Evolutionary conservation across 441 rosid genomes (phyloP), one percentile per base, ranked within the genome.

Genomic region (Gossypium davidsonii): DNA sequence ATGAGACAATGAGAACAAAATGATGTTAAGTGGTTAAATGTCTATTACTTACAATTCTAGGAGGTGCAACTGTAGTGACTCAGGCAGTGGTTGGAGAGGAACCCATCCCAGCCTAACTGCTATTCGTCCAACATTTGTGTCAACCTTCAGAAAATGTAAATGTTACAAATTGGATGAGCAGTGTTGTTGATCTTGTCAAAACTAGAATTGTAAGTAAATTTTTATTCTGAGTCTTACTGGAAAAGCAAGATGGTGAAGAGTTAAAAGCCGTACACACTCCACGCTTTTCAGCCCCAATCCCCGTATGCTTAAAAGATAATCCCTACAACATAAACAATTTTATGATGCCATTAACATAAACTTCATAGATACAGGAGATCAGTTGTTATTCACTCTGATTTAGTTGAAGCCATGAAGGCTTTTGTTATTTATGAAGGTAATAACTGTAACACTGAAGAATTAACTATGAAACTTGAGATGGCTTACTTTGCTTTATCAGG

Each of bases 21-120:
- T 59, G 15, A 53, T 31, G 69, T 62, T 74, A 68, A 64, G 60
- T 57, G 53, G 70, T 48, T 70, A 74, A 74, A 63, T 44, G 15
- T 67, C 46, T 31, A 5, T 48, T 72, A 80, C 97, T 85, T 79
- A 93, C 99, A 93, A 83, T 84, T 96, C 99, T 52, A 96, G 83
- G 34, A 93, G 93, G 80, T 96, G 99, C 74, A 96, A 72, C 78
- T 96, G 99, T 70, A 96, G 96, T 77, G 96, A 86, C 72, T 93
- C 98, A 18, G 99, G 99, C 78, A 96, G 81, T 39, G 99, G 97
- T 81, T 90, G 93, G 63, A 96, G 89, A 67, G 99, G 99, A 56
- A 93, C 99, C 99, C 99, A 96, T 82, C 99, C 99, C 67, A 96
- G 79, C 80, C 99, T 85, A 76, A 96, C 98, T 10, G 98, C 99